These are phyloP conservation scores for Neurospora intermedia DNA, from an alignment of 495 filamentous ascomycete species.

Conservation along the genomic window DNA sequence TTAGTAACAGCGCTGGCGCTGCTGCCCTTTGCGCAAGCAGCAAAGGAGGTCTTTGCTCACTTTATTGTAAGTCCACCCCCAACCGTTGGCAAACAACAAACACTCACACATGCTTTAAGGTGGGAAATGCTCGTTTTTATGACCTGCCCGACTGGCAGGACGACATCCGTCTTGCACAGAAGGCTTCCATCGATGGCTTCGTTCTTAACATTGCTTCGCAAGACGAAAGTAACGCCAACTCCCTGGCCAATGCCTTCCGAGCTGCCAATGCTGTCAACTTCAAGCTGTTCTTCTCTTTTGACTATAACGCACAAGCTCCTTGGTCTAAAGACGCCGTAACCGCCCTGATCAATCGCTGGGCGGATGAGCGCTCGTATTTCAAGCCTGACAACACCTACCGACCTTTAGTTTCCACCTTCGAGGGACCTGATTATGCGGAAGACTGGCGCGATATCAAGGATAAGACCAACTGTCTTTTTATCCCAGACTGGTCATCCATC, in stretches of 20 bases:
- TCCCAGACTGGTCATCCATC: conserved; percentile 25
- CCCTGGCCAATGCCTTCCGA: conserved; percentile 40
- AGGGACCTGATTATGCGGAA: conserved; percentile 26
- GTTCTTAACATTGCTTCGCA: conserved; percentile 45
- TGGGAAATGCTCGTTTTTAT: conserved; percentile 31
- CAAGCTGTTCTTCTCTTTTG: conserved; percentile 54
- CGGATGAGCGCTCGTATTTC: conserved; percentile 37
- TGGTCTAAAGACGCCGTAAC: conserved; percentile 32
- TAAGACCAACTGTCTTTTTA: conserved; percentile 17
- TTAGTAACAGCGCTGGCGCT: neutral
- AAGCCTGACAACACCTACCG: conserved; percentile 31
- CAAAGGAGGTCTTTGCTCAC: conserved; percentile 18
- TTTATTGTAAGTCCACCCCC: conserved; percentile 9
- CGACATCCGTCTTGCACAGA: conserved; percentile 46
- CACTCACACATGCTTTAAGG: neutral
- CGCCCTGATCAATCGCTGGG: conserved; percentile 35
- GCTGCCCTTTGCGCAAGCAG: conserved; percentile 5
- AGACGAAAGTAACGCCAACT: conserved; percentile 33
- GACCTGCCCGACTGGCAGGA: conserved; percentile 38
- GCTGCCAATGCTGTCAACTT: conserved; percentile 44
- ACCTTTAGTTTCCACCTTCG: conserved; percentile 44
- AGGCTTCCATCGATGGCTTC: conserved; percentile 47
- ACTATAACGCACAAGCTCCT: conserved; percentile 34
- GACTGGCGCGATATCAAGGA: conserved; percentile 24
- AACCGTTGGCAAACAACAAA: neutral